Evolutionary conservation across 352 stramenopile species (phyloP).

Genomic region (Thalassiosira pacifica): DNA sequence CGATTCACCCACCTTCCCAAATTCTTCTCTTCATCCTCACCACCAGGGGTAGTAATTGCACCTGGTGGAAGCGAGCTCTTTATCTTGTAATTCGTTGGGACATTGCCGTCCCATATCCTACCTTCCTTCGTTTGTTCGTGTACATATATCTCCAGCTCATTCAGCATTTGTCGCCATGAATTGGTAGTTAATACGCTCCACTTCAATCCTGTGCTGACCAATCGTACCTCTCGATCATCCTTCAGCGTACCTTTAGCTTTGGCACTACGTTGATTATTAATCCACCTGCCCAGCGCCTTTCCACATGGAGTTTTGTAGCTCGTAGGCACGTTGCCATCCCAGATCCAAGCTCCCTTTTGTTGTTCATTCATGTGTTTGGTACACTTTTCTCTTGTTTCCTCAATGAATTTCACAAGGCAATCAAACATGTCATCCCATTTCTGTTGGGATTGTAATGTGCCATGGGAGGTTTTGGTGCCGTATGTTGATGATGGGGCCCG

Average conservation of each 20-base stretch:
- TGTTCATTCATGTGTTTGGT: constrained; percentile 67
- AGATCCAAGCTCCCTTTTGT: constrained; percentile 74
- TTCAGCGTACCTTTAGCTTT: constrained; percentile 83
- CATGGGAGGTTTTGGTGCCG: constrained; percentile 46
- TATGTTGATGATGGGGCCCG: constrained; percentile 33
- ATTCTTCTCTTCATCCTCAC: constrained; percentile 78
- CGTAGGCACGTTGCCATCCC: constrained; percentile 83
- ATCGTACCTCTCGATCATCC: constrained; percentile 76
- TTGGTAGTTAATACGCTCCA: constrained; percentile 87
- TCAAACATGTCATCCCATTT: constrained; percentile 87
- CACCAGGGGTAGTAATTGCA: constrained; percentile 51
- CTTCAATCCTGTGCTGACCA: constrained; percentile 81
- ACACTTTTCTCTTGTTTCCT: constrained; percentile 70
- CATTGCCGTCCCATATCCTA: constrained; percentile 84
- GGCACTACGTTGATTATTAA: constrained; percentile 85
- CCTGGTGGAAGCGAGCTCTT: too few relatives aligned
- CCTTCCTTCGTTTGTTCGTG: constrained; percentile 72
- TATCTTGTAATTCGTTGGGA: constrained; percentile 85
- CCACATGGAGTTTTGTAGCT: constrained; percentile 83
- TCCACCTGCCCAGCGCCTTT: constrained; percentile 83
- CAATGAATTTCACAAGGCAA: constrained; percentile 78
- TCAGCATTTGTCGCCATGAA: constrained; percentile 84
- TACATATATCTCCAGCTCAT: constrained; percentile 82
- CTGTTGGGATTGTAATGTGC: constrained; percentile 73
- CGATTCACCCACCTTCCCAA: constrained; percentile 85